phyloP scores from a whole-genome alignment of 2,329 filamentous ascomycete species.

The Hypoxylon sp. region DNA sequence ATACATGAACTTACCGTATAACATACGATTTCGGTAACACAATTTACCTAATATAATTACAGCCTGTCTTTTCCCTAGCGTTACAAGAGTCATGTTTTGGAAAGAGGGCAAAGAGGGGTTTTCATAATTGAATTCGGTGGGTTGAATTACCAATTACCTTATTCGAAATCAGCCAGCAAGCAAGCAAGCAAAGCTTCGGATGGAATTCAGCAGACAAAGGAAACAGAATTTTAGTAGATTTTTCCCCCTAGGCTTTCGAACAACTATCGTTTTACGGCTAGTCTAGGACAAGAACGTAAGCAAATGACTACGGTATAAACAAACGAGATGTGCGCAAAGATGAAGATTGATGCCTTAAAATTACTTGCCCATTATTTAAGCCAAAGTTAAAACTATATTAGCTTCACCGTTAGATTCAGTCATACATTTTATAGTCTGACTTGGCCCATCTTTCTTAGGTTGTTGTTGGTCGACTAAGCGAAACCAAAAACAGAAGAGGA shows the following conservation, averaged over 20 bases:
- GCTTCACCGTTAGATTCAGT: slow-evolving; percentile 14
- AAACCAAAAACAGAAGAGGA: slow-evolving; percentile 27
- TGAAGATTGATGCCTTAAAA: slow-evolving; percentile 15
- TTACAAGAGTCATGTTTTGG: neutral
- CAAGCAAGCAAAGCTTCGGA: slow-evolving; percentile 19
- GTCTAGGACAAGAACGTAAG: slow-evolving; percentile 12
- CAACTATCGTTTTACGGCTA: slow-evolving; percentile 12
- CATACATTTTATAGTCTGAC: slow-evolving; percentile 18
- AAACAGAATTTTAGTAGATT: slow-evolving; percentile 10
- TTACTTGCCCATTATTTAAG: neutral
- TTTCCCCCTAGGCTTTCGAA: slow-evolving; percentile 3
- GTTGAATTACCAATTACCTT: slow-evolving; percentile 12
- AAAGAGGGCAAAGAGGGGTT: neutral
- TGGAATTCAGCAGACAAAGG: slow-evolving; percentile 19
- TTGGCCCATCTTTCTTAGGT: slow-evolving; percentile 21
- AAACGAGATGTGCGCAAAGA: slow-evolving; percentile 11
- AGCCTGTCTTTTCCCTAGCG: neutral
- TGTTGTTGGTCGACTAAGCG: slow-evolving; percentile 37
- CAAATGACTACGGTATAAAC: slow-evolving; percentile 12
- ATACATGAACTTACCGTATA: neutral
- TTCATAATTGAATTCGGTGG: slow-evolving; percentile 20
- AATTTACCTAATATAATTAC: neutral
- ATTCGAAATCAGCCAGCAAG: slow-evolving; percentile 8
- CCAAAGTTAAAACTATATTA: slow-evolving; percentile 22
- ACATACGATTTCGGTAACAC: neutral